phyloP scores from a whole-genome alignment of 176 grass and related monocot genomes.

The Dactylis glomerata region DNA sequence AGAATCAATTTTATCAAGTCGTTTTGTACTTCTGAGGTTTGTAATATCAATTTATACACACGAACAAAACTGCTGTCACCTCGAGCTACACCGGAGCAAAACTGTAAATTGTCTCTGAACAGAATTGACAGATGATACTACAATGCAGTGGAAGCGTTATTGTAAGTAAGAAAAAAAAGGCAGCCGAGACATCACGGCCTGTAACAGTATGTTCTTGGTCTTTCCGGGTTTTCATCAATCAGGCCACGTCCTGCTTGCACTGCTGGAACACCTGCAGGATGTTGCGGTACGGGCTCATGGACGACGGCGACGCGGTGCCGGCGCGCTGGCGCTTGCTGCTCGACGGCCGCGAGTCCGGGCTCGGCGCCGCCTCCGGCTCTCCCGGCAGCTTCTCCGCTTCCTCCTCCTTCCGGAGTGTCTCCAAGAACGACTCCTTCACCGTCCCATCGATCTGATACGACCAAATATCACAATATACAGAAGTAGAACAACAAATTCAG shows the following conservation, averaged over 20 bases:
- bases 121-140: background rate
- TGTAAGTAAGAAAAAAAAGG: background rate
- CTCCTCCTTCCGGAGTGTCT: constrained; percentile 34
- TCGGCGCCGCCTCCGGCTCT: constrained; percentile 15
- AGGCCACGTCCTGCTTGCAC: constrained; percentile 46
- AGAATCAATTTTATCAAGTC: background rate
- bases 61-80: background rate
- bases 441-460: constrained; percentile 35
- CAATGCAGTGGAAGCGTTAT: too few species aligned
- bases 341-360: constrained; percentile 39
- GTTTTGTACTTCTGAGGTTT: constrained; percentile 4
- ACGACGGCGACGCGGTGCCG: constrained; percentile 31
- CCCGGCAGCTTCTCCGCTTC: background rate
- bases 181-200: constrained; percentile 27
- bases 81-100: background rate
- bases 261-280: constrained; percentile 63
- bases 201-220: background rate
- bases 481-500: background rate
- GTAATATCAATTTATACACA: constrained; percentile 40
- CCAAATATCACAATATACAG: background rate
- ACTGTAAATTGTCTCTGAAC: background rate
- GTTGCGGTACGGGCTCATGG: constrained; percentile 44
- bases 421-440: constrained; percentile 45
- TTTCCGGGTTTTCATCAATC: background rate
- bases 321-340: constrained; percentile 55